Evolutionary conservation across 2,329 filamentous ascomycete species (phyloP), one percentile per base, ranked within the genome.

Genomic region (Xylaria sp.): DNA sequence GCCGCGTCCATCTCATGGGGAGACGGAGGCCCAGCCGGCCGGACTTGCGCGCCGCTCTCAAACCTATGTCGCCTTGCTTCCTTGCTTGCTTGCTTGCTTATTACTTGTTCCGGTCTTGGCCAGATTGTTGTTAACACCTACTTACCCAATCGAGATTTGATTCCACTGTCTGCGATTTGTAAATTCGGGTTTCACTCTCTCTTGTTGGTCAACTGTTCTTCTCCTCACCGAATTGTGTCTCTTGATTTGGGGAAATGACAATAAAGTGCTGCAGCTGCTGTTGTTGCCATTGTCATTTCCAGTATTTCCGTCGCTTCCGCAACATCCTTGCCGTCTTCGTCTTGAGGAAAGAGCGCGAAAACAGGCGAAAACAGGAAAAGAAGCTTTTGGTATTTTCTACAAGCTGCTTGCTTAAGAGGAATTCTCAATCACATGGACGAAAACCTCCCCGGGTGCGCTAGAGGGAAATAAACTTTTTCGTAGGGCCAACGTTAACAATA

Each of bases 51-150:
- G 28, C 39, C 18, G 48, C 48, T 46, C 31, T 61, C 46, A 62
- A 66, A 61, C 63, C 13, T 43, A 18, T 41, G 36, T 64, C 28
- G 68, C 62, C 66, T 71, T 66, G 66, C 68, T 70, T 66, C 57
- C 48, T 33, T 28, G 49, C 49, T 18, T 52, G 48, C 62, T 70
- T 62, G 61, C 68, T 65, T 8, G 41, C 41, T 46, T 46, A 4
- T n/a, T 7, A 36, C 33, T 36, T 62, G 60, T 46, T 10, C n/a
- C 20, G 10, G 56, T 55, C 48, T 36, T 61, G 31, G 39, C 46
- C 39, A 46, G 18, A 36, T n/a, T 55, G 51, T 33, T 43, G 20
- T 20, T 48, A 48, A 9, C 25, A 49, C 20, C 20, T 49, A 25
- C 20, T 9, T 49, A 49, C 20, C 18, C 39, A 31, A 15, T 48